These are phyloP conservation scores for Blastomyces parvus DNA, from an alignment of 2,329 filamentous ascomycete species.

Conservation along the genomic window DNA sequence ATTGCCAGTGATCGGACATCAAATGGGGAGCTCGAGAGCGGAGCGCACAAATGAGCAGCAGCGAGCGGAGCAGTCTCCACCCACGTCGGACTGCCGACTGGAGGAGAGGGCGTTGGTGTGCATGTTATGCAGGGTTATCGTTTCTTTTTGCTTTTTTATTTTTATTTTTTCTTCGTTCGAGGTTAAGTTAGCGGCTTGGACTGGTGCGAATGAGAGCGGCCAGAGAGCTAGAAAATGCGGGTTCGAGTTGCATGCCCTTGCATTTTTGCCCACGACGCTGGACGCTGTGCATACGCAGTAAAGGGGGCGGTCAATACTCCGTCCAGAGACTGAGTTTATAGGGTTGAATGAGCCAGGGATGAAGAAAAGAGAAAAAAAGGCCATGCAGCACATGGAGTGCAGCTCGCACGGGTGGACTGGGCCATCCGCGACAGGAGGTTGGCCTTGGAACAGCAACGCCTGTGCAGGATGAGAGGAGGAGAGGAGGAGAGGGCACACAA, in stretches of 20 bases:
- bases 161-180: neutral
- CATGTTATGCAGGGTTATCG: neutral
- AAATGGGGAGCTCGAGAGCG: neutral
- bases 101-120: neutral
- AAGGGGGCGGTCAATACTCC: neutral
- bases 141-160: too few species aligned
- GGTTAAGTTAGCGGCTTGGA: neutral
- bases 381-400: conserved; percentile 1
- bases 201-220: neutral
- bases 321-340: neutral
- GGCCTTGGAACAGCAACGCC: neutral
- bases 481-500: neutral
- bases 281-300: too few species aligned
- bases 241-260: neutral
- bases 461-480: neutral
- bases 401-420: neutral
- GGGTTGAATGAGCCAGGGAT: neutral
- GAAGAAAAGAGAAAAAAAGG: neutral
- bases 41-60: neutral
- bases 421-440: neutral
- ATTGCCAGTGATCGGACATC: neutral
- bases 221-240: neutral
- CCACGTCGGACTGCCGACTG: neutral
- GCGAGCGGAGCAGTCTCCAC: neutral
- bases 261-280: neutral